Percentiles rank a stretch among this genome's conserved stretches.
These are phyloP conservation scores for Aspergillus quadricinctus DNA, from an alignment of 2,329 filamentous ascomycete genomes.

Conservation along the genomic window DNA sequence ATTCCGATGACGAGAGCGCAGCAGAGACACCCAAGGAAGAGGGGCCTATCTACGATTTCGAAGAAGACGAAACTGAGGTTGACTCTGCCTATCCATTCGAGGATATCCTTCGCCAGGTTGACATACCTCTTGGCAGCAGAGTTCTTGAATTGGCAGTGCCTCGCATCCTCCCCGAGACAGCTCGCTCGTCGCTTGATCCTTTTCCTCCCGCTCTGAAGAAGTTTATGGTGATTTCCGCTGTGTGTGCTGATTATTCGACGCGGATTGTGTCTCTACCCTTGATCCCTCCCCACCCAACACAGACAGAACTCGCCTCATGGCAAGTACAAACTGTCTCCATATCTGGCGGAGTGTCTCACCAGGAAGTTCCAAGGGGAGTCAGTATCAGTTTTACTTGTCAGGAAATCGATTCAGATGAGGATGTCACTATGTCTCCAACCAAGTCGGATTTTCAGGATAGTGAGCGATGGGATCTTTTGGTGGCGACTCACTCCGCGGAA, in stretches of 20 bases:
- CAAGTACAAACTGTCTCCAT: slow-evolving; percentile 49
- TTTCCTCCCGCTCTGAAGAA: slow-evolving; percentile 46
- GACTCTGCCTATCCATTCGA: slow-evolving; percentile 54
- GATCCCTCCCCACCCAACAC: slow-evolving; percentile 45
- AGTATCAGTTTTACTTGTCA: slow-evolving; percentile 52
- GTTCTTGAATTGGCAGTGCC: slow-evolving; percentile 51
- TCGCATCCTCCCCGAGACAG: slow-evolving; percentile 40
- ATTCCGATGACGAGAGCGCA: slow-evolving; percentile 53
- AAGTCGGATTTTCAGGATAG: slow-evolving; percentile 9
- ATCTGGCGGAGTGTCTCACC: slow-evolving; percentile 44
- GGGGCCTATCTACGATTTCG: slow-evolving; percentile 39
- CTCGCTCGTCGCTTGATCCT: slow-evolving; percentile 37
- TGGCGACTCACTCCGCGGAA: slow-evolving; percentile 44
- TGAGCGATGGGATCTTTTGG: slow-evolving; percentile 41
- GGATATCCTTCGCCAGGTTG: slow-evolving; percentile 50
- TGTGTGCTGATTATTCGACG: slow-evolving; percentile 55
- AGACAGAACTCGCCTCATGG: slow-evolving; percentile 31
- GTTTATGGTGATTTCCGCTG: slow-evolving; percentile 51
- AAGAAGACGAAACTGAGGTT: slow-evolving; percentile 52
- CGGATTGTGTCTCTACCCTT: slow-evolving; percentile 54
- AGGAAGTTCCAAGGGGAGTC: slow-evolving; percentile 48
- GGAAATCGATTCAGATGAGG: slow-evolving; percentile 26
- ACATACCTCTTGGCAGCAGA: slow-evolving; percentile 51
- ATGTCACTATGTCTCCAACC: slow-evolving; percentile 27
- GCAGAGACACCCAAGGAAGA: slow-evolving; percentile 23